A percentile compares a stretch with the other conserved stretches of the same genome.
These are phyloP conservation scores for Fusarium pseudoanthophilum DNA, from an alignment of 2,329 filamentous ascomycete genomes.

Conservation along the genomic window DNA sequence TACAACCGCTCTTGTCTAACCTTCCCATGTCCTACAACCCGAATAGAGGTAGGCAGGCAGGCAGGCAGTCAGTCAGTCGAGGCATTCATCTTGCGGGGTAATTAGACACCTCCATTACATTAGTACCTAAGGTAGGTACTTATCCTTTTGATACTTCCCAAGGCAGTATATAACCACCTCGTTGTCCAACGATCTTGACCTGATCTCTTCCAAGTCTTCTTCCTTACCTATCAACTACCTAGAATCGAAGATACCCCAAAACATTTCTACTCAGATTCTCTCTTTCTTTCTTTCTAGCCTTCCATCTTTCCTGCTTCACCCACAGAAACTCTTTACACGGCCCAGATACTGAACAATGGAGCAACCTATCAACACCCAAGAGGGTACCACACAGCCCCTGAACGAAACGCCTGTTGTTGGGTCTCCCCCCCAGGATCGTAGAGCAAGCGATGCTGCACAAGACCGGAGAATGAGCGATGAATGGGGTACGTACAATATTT, in stretches of 20 bases:
- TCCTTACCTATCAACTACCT: not conserved
- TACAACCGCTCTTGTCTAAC: not conserved
- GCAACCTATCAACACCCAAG: slow-evolving; percentile 41
- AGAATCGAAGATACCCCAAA: not conserved
- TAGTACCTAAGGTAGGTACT: not conserved
- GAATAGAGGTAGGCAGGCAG: not conserved
- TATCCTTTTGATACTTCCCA: slow-evolving; percentile 9
- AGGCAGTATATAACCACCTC: slow-evolving; percentile 33
- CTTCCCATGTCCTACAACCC: slow-evolving; percentile 1
- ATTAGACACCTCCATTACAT: slow-evolving; percentile 21
- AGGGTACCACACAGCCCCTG: slow-evolving; percentile 41
- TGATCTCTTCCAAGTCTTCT: not conserved
- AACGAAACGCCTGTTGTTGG: slow-evolving; percentile 47
- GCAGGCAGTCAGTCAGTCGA: not conserved
- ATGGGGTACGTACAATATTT: slow-evolving; percentile 55
- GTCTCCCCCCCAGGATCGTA: slow-evolving; percentile 30
- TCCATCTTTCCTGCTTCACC: not conserved
- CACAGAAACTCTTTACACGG: not conserved
- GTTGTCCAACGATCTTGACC: not conserved
- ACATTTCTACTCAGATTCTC: not conserved
- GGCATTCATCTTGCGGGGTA: slow-evolving; percentile 44
- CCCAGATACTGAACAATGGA: slow-evolving; percentile 34
- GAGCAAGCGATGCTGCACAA: slow-evolving; percentile 40
- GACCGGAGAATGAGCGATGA: slow-evolving; percentile 56
- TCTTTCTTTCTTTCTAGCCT: not conserved